Evolutionary conservation across 2,329 filamentous ascomycete species (phyloP), one percentile per base, ranked within the genome.

Genomic region (Sporothrix curviconia): DNA sequence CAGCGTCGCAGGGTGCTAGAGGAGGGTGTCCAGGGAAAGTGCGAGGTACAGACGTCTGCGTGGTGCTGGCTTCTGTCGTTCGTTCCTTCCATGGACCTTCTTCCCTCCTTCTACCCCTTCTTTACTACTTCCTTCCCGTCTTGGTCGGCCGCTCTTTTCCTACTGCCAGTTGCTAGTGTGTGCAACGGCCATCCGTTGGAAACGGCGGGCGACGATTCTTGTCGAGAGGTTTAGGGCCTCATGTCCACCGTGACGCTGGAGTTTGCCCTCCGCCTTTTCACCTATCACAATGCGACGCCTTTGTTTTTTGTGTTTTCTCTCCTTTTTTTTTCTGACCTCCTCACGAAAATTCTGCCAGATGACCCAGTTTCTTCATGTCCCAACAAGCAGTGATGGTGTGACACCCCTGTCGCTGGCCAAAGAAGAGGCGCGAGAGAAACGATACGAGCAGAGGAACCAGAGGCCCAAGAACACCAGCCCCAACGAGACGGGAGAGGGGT

Each of bases 381-480:
- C 54, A 56, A 56, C 54, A 56, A 56, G 54, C 53, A 42, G 54
- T 49, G 52, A 55, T 55, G 42, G 52, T 47, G 53, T 40, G 53
- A 15, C 40, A 46, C 54, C 53, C 54, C 54, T 44, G 40, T 34
- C 43, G 32, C 6, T 39, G 32, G 17, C 15, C 52, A 7, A 30
- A 25, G 25, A 32, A n/a, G n/a, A n/a, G n/a, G n/a, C n/a, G n/a
- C n/a, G n/a, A n/a, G n/a, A n/a, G n/a, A n/a, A n/a, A n/a, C n/a
- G n/a, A n/a, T n/a, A n/a, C n/a, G n/a, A n/a, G n/a, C n/a, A n/a
- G n/a, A n/a, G n/a, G n/a, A n/a, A n/a, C n/a, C n/a, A n/a, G n/a
- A n/a, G n/a, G n/a, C n/a, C n/a, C n/a, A 50, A 50, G 47, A 50
- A 37, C 47, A 14, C 19, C 40, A 44, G 37, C n/a, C n/a, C n/a